These are phyloP conservation scores for Oryza punctata DNA, from an alignment of 176 grass and related monocot species.

Conservation along the genomic window DNA sequence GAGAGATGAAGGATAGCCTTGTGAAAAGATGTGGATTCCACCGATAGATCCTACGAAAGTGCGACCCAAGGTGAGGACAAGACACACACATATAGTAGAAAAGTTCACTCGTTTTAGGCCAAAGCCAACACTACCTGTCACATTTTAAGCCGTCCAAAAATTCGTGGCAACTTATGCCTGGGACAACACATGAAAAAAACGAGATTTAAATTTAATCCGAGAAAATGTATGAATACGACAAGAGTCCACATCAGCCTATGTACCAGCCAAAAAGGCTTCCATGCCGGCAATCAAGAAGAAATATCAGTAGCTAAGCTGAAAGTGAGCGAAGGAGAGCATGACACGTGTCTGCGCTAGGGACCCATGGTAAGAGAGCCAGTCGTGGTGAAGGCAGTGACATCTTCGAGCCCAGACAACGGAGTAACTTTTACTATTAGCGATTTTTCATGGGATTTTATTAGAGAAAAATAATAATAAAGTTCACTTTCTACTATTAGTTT, in stretches of 20 bases:
- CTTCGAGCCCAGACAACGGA: background rate
- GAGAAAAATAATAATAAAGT: too few relatives aligned
- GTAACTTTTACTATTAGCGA: background rate
- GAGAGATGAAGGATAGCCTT: too few relatives aligned
- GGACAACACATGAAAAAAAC: background rate
- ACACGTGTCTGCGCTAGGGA: background rate
- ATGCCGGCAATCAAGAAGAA: background rate
- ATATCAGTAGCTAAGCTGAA: background rate
- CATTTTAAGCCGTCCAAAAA: constrained; percentile 38
- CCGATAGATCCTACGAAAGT: background rate
- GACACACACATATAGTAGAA: background rate
- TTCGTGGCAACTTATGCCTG: background rate
- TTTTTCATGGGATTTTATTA: background rate
- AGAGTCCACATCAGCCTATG: background rate
- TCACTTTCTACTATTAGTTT: too few relatives aligned
- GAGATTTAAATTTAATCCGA: background rate
- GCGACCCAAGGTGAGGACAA: constrained; percentile 3
- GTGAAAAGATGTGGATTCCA: background rate
- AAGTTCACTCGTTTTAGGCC: background rate
- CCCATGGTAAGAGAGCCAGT: background rate
- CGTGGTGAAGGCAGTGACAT: background rate
- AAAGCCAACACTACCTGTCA: constrained; percentile 2
- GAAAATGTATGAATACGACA: background rate
- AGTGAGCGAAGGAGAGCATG: background rate
- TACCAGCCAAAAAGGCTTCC: background rate